Conservation (phyloP, 2,329 filamentous ascomycete genomes). For the Colletotrichum brevisporum region DNA sequence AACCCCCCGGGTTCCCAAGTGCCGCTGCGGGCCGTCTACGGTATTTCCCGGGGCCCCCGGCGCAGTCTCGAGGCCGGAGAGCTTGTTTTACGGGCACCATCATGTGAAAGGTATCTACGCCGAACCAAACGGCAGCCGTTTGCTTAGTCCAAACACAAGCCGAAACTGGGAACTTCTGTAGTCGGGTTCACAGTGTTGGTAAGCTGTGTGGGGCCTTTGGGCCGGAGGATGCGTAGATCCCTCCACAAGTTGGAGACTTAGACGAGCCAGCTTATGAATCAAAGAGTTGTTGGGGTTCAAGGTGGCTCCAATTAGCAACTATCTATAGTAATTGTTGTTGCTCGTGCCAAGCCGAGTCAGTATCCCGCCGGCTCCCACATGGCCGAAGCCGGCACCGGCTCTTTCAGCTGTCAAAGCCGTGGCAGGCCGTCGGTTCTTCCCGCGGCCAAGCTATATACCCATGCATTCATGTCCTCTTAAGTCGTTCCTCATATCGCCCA, state of each 20-base stretch:
- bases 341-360: too few species aligned
- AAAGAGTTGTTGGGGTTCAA: neutral
- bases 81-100: neutral
- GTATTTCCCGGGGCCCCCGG: neutral
- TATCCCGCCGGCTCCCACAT: too few species aligned
- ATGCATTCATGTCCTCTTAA: neutral
- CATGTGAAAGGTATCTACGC: neutral
- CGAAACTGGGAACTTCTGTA: neutral
- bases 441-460: neutral
- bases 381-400: too few species aligned
- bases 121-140: too few species aligned
- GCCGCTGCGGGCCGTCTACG: slow-evolving; percentile 16
- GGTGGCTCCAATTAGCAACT: too few species aligned
- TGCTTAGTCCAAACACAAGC: neutral
- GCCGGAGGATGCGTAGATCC: neutral
- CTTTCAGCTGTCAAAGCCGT: too few species aligned
- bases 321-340: too few species aligned
- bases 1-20: neutral
- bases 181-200: neutral
- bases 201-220: neutral
- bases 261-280: neutral
- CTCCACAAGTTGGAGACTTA: neutral
- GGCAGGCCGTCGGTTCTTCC: neutral
- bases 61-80: too few species aligned
- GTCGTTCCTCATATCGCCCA: neutral